These are phyloP conservation scores for Tulasnella sp. DNA, from an alignment of 768 basidiomycete genomes.

Conservation along the genomic window DNA sequence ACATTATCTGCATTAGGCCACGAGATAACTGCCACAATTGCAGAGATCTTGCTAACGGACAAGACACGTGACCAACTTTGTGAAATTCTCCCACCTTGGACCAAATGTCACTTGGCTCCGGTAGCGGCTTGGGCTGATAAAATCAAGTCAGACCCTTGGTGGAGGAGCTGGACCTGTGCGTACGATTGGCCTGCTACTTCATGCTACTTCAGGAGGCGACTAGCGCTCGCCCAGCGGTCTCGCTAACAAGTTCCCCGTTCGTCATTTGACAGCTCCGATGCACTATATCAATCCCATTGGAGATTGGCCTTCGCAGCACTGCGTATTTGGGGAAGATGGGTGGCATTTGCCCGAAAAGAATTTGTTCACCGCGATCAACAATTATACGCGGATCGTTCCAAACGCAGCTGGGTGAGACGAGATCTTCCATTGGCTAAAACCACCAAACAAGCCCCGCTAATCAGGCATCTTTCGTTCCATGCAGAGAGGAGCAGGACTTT, in stretches of 20 bases:
- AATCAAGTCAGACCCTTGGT: conserved; percentile 36
- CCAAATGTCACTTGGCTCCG: conserved; percentile 70
- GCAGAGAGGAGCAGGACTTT: conserved; percentile 48
- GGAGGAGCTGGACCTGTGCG: conserved; percentile 18
- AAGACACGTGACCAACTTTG: conserved; percentile 56
- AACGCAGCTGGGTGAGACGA: conserved; percentile 5
- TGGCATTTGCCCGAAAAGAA: conserved; percentile 61
- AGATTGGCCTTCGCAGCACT: conserved; percentile 71
- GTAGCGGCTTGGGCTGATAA: conserved; percentile 87
- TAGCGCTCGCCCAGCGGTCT: neutral
- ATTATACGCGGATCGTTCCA: conserved; percentile 11
- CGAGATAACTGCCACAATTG: conserved; percentile 88
- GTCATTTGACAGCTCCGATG: conserved; percentile 36
- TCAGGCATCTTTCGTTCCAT: conserved; percentile 10
- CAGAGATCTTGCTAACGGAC: conserved; percentile 83
- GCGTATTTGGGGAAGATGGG: conserved; percentile 64
- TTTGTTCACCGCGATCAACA: conserved; percentile 45
- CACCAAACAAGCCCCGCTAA: neutral
- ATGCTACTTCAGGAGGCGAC: neutral
- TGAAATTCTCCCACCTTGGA: conserved; percentile 48
- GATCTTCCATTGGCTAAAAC: neutral
- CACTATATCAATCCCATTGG: conserved; percentile 69
- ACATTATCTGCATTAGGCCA: conserved; percentile 47
- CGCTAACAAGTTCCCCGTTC: neutral
- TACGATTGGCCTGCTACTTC: neutral